phyloP scores from a whole-genome alignment of 2,329 filamentous ascomycete genomes.

The Fusarium stilboides region DNA sequence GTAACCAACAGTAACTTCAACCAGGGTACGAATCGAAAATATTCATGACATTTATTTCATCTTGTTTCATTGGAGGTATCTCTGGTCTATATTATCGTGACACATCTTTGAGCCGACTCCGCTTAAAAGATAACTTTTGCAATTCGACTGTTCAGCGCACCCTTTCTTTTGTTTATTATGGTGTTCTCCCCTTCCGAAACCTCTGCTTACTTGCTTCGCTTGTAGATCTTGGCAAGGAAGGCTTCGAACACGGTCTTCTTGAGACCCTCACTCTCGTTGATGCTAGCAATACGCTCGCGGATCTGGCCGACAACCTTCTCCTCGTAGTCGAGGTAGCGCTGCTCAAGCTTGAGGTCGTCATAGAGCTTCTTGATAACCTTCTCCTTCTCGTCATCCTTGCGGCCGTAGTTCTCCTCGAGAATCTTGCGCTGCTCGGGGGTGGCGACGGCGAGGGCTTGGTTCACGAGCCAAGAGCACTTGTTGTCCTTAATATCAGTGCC shows the following conservation, averaged over 20 bases:
- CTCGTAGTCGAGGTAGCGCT: conserved; percentile 90
- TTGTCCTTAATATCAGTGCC: conserved; percentile 99
- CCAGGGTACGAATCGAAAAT: no score
- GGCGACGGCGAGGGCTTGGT: conserved; percentile 87
- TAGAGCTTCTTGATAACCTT: conserved; percentile 90
- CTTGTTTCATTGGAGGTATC: conserved; percentile 34
- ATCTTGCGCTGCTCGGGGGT: conserved; percentile 89
- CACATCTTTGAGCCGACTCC: conserved; percentile 12
- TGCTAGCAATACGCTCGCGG: conserved; percentile 78
- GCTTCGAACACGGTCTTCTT: conserved; percentile 92
- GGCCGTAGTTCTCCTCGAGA: conserved; percentile 93
- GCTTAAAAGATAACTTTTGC: conserved; percentile 22
- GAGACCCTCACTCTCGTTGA: conserved; percentile 90
- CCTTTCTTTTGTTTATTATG: conserved; percentile 14
- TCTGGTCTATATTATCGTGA: conserved; percentile 31
- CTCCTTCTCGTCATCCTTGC: conserved; percentile 88
- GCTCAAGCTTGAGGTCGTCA: conserved; percentile 86
- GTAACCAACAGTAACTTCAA: no score
- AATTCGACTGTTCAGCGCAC: conserved; percentile 7
- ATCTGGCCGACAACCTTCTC: conserved; percentile 88
- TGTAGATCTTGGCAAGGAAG: conserved; percentile 98
- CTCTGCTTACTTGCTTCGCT: conserved; percentile 85
- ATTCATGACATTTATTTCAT: not conserved
- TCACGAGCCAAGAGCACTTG: conserved; percentile 99
- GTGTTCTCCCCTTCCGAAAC: not conserved